Conservation (phyloP, 495 filamentous ascomycete species). For the Penicillium paxilli region DNA sequence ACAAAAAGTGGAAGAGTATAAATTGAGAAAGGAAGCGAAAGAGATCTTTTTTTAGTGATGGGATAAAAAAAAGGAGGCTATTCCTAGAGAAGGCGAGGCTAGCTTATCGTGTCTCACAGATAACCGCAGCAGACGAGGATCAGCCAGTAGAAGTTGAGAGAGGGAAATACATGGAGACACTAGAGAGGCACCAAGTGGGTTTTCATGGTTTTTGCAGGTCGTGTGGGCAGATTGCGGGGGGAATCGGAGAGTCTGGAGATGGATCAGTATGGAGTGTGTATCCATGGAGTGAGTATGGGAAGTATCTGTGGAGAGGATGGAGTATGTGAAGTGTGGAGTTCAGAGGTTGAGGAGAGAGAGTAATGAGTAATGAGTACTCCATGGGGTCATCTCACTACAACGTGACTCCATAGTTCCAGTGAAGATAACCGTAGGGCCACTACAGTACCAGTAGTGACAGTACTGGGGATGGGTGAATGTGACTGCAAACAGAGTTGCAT, state of each 20-base stretch:
- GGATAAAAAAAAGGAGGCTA: constrained; percentile 1
- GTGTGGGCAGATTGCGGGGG: constrained; percentile 15
- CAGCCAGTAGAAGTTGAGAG: not conserved
- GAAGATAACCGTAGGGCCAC: no score
- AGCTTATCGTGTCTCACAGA: constrained; percentile 20
- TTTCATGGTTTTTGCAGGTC: not conserved
- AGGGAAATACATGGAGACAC: not conserved
- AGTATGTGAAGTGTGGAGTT: no score
- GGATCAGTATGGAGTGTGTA: no score
- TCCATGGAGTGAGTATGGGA: no score
- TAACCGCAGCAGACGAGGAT: constrained; percentile 7
- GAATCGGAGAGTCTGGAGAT: constrained; percentile 17
- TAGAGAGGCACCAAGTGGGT: constrained; percentile 5
- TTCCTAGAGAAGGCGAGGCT: constrained; percentile 10
- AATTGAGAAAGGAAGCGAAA: no score
- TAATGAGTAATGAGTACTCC: no score
- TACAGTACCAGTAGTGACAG: no score
- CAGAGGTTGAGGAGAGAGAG: no score
- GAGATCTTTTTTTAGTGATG: not conserved
- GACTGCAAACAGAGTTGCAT: constrained; percentile 18
- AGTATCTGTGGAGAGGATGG: no score
- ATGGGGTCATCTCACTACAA: no score
- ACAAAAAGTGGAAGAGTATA: not conserved
- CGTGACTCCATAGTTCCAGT: no score
- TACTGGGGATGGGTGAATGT: not conserved